A percentile compares a stretch with the other conserved stretches of the same genome.
Evolutionary conservation across 345 rosid species (phyloP).

Genomic region (Bruguiera parviflora): DNA sequence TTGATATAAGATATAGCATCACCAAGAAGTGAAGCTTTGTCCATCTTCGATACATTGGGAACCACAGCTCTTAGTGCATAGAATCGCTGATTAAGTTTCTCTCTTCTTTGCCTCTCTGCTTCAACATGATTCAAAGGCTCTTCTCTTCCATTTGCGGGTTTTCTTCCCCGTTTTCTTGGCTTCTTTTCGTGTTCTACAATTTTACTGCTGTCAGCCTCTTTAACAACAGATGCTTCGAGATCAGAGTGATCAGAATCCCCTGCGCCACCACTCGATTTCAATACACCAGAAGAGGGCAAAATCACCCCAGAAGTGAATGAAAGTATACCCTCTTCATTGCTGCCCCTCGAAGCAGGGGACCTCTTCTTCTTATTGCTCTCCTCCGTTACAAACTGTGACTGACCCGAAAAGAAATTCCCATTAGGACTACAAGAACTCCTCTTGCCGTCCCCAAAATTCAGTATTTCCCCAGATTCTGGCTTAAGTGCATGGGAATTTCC

Average conservation of each 20-base stretch:
- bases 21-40: slow-evolving; percentile 90
- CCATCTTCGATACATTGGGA: slow-evolving; percentile 96
- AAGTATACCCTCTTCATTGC: slow-evolving; percentile 79
- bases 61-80: slow-evolving; percentile 87
- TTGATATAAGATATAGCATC: slow-evolving; percentile 86
- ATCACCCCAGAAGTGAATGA: slow-evolving; percentile 75
- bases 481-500: slow-evolving; percentile 50
- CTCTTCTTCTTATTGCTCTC: slow-evolving; percentile 69
- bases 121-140: slow-evolving; percentile 96
- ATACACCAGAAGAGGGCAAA: slow-evolving; percentile 50
- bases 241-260: slow-evolving; percentile 93
- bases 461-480: slow-evolving; percentile 72
- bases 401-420: slow-evolving; percentile 49
- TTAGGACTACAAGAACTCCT: slow-evolving; percentile 42
- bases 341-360: slow-evolving; percentile 52
- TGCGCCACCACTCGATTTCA: slow-evolving; percentile 50
- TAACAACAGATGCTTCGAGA: slow-evolving; percentile 81
- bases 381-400: slow-evolving; percentile 41
- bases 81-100: slow-evolving; percentile 88
- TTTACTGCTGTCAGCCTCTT: slow-evolving; percentile 59
- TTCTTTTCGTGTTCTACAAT: slow-evolving; percentile 73
- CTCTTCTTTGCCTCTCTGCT: slow-evolving; percentile 97
- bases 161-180: slow-evolving; percentile 84
- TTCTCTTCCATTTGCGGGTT: slow-evolving; percentile 95
- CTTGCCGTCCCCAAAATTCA: slow-evolving; percentile 75